phyloP scores from a whole-genome alignment of 768 basidiomycete genomes.

The Lepiota brunneoincarnata region DNA sequence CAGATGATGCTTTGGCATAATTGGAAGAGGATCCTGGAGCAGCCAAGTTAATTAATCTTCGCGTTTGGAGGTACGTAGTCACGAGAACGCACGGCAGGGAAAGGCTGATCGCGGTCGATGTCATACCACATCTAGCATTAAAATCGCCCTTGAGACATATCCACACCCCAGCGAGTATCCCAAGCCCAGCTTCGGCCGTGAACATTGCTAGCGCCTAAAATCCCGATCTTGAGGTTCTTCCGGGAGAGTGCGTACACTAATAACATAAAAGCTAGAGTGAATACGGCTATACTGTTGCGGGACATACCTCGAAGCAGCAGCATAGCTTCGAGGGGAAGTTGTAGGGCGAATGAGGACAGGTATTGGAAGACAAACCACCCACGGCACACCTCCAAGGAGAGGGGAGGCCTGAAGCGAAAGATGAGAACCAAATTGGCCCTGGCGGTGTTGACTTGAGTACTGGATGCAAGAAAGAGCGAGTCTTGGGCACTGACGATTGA shows the following conservation, averaged over 20 bases:
- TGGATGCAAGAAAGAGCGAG: too few relatives aligned
- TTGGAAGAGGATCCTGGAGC: neutral
- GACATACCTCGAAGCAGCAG: neutral
- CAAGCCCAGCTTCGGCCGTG: neutral
- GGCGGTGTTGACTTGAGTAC: neutral
- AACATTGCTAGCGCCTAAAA: neutral
- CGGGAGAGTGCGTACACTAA: neutral
- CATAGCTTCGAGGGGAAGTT: neutral
- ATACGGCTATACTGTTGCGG: too few relatives aligned
- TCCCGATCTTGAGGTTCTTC: neutral
- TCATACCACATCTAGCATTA: neutral
- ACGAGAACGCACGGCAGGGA: slow-evolving; percentile 1
- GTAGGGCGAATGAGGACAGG: neutral
- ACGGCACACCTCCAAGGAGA: neutral
- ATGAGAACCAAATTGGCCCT: neutral
- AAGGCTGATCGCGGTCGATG: neutral
- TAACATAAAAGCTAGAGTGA: too few relatives aligned
- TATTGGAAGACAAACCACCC: neutral
- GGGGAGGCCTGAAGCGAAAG: neutral
- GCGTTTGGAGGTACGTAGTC: neutral
- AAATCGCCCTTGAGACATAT: neutral
- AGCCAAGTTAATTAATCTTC: too few relatives aligned
- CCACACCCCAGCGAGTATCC: neutral
- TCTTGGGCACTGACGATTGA: neutral
- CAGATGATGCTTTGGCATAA: neutral